Percentiles rank a stretch among this genome's conserved stretches.
Conservation (phyloP, 352 stramenopile species). For the Achlya hypogyna region DNA sequence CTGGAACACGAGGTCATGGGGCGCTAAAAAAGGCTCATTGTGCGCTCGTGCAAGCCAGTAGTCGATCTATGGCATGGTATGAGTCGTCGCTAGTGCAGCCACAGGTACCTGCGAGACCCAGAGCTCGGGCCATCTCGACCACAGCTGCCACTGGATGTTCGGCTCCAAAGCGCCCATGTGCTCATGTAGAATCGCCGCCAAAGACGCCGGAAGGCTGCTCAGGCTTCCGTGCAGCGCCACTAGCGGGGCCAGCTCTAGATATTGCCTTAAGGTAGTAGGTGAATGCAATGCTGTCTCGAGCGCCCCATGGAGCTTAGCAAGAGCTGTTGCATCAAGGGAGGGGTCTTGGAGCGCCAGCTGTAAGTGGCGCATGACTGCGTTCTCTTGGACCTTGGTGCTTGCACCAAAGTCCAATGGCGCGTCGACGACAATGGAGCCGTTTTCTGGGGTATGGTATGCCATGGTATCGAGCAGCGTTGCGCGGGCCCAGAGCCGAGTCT, state of each 20-base stretch:
- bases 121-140: not conserved
- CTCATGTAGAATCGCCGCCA: not conserved
- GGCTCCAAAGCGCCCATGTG: not conserved
- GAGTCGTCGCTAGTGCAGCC: not conserved
- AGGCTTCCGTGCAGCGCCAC: not conserved
- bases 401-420: not conserved
- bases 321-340: not conserved
- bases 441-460: not conserved
- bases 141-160: not conserved
- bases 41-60: not conserved
- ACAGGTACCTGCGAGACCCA: not conserved
- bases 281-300: not conserved
- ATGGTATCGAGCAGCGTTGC: not conserved
- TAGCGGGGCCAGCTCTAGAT: not conserved
- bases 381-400: not conserved
- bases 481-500: not conserved
- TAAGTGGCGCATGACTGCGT: not conserved
- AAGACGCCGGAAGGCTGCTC: not conserved
- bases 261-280: not conserved
- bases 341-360: not conserved
- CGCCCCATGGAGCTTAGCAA: too few species aligned
- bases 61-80: not conserved
- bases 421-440: not conserved
- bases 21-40: not conserved
- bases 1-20: not conserved